phyloP scores from a whole-genome alignment of 495 filamentous ascomycete genomes.

The Podospora appendiculata region DNA sequence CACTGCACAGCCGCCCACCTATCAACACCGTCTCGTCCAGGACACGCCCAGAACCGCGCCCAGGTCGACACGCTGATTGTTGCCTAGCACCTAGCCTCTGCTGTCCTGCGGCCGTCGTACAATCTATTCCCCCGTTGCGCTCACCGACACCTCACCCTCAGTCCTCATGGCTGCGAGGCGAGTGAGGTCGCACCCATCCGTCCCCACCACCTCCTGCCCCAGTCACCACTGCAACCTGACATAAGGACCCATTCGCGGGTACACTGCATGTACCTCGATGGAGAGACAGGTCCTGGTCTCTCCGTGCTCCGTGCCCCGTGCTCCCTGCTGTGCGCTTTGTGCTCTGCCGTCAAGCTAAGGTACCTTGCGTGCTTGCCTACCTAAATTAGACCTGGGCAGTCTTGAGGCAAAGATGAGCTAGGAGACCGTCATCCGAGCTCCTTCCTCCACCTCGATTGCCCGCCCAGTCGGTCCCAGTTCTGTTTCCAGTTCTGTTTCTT shows the following conservation, averaged over 20 bases:
- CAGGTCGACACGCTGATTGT: too few species aligned
- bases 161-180: too few species aligned
- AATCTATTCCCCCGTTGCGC: too few species aligned
- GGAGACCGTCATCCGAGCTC: conserved; percentile 1
- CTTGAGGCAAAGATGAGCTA: conserved; percentile 1
- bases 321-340: neutral
- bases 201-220: neutral
- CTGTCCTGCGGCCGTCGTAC: too few species aligned
- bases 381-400: conserved; percentile 8
- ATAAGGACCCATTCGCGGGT: too few species aligned
- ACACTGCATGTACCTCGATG: too few species aligned
- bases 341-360: neutral
- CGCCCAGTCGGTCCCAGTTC: neutral
- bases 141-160: too few species aligned
- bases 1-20: too few species aligned
- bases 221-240: neutral
- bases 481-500: neutral
- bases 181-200: too few species aligned
- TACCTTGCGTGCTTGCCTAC: neutral
- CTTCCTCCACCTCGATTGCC: conserved; percentile 1
- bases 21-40: too few species aligned
- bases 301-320: conserved; percentile 9
- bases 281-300: neutral
- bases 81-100: too few species aligned
- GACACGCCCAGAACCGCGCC: too few species aligned